A percentile compares a stretch with the other conserved stretches of the same genome.
Evolutionary conservation across 2,329 filamentous ascomycete species (phyloP).

Genomic region (Periconia sp.): DNA sequence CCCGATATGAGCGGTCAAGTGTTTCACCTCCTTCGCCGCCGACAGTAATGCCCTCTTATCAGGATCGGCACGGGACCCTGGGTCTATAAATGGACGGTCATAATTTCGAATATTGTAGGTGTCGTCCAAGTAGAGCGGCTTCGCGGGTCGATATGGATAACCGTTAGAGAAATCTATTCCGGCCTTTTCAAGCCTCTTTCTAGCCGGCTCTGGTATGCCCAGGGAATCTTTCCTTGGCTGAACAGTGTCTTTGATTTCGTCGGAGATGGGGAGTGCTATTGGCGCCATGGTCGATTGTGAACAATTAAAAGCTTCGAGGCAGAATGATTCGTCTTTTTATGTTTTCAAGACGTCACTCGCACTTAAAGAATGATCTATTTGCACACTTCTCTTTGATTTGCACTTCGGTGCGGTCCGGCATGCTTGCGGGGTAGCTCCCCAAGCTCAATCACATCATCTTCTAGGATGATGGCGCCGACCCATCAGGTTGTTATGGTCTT

Average conservation of each 20-base stretch:
- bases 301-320: no score
- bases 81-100: slow-evolving; percentile 42
- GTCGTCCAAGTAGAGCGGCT: slow-evolving; percentile 72
- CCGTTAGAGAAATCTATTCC: slow-evolving; percentile 73
- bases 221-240: slow-evolving; percentile 69
- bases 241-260: slow-evolving; percentile 68
- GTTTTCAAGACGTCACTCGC: no score
- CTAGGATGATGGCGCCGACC: slow-evolving; percentile 36
- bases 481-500: slow-evolving; percentile 27
- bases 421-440: slow-evolving; percentile 37
- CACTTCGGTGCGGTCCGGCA: background rate
- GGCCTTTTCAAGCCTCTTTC: slow-evolving; percentile 68
- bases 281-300: slow-evolving; percentile 65
- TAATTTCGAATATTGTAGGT: slow-evolving; percentile 68
- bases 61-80: slow-evolving; percentile 58
- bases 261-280: slow-evolving; percentile 58
- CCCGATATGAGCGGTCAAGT: slow-evolving; percentile 45
- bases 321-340: no score
- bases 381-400: no score
- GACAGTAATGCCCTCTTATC: slow-evolving; percentile 48
- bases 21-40: slow-evolving; percentile 51
- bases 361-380: no score
- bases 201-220: slow-evolving; percentile 63
- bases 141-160: slow-evolving; percentile 73
- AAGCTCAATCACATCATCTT: slow-evolving; percentile 38